A percentile compares a stretch with the other conserved stretches of the same genome.
These are phyloP conservation scores for Selenicereus undatus DNA, from an alignment of 148 eudicot genomes.

Conservation along the genomic window DNA sequence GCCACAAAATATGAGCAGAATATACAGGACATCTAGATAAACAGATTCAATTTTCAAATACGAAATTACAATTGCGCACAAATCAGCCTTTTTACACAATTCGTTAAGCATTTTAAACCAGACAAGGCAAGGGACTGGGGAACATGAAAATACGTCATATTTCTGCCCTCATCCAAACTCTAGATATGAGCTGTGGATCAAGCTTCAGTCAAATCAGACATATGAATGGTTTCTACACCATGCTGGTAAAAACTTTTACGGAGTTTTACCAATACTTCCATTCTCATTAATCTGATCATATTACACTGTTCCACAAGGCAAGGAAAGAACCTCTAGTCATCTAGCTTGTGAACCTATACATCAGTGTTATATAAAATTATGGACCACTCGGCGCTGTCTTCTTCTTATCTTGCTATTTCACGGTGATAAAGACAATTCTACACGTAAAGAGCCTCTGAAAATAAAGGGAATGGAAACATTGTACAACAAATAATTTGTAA, in stretches of 20 bases:
- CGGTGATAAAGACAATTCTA: conserved; percentile 5
- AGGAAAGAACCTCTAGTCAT: conserved; percentile 21
- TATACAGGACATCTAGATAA: background rate
- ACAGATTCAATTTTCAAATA: conserved; percentile 9
- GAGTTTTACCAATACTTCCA: conserved; percentile 10
- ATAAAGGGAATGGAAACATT: background rate
- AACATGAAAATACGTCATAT: background rate
- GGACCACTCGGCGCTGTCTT: conserved; percentile 10
- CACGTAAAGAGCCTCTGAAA: conserved; percentile 7
- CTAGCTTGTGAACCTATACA: background rate
- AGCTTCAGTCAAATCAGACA: conserved; percentile 8
- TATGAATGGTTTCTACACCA: conserved; percentile 7
- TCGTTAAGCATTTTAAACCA: too few relatives aligned
- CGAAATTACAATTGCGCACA: background rate
- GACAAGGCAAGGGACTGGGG: background rate
- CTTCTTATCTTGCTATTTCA: conserved; percentile 13
- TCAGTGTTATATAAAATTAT: conserved; percentile 12
- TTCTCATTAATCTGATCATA: conserved; percentile 10
- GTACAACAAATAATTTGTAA: background rate
- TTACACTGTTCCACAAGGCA: conserved; percentile 18
- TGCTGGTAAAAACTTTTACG: conserved; percentile 15
- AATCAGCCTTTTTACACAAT: background rate
- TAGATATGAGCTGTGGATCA: background rate
- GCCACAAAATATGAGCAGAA: conserved; percentile 5
- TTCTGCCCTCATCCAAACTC: background rate